Percentiles rank a stretch among this genome's conserved stretches.
phyloP scores from a whole-genome alignment of 2,329 filamentous ascomycete species.

The Penicillium aurantiogriseum region DNA sequence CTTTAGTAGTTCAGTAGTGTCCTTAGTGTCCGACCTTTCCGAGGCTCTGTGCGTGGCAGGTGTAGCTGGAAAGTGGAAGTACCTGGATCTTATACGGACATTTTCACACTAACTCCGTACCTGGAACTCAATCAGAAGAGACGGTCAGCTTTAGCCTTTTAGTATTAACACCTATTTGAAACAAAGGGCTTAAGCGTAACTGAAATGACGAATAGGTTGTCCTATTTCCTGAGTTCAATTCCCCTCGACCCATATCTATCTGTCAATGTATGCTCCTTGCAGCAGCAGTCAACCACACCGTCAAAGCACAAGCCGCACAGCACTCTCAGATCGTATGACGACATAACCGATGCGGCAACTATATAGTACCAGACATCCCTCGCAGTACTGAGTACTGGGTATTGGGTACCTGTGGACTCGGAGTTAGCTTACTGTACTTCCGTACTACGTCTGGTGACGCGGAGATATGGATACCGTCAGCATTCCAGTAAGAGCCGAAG shows the following conservation, averaged over 20 bases:
- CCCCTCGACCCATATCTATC: neutral
- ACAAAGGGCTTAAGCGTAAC: neutral
- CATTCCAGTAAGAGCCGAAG: constrained; percentile 3
- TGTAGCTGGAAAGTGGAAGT: neutral
- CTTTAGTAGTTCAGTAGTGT: neutral
- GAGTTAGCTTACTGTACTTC: neutral
- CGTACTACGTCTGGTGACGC: neutral
- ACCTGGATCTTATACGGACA: neutral
- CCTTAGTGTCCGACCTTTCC: neutral
- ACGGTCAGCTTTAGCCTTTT: neutral
- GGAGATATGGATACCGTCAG: neutral
- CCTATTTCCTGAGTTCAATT: constrained; percentile 4
- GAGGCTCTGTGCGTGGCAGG: constrained; percentile 2
- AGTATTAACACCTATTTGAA: neutral
- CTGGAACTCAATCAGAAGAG: neutral
- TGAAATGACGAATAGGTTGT: neutral
- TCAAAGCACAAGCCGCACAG: neutral
- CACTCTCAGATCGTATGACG: neutral
- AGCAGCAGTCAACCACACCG: neutral
- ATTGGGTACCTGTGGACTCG: neutral
- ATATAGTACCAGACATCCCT: neutral
- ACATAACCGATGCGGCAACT: neutral
- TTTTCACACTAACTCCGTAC: neutral
- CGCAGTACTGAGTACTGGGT: neutral
- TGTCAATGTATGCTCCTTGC: neutral